Evolutionary conservation across 1,284 basidiomycete species (phyloP).

Genomic region (Moniliella sp.): DNA sequence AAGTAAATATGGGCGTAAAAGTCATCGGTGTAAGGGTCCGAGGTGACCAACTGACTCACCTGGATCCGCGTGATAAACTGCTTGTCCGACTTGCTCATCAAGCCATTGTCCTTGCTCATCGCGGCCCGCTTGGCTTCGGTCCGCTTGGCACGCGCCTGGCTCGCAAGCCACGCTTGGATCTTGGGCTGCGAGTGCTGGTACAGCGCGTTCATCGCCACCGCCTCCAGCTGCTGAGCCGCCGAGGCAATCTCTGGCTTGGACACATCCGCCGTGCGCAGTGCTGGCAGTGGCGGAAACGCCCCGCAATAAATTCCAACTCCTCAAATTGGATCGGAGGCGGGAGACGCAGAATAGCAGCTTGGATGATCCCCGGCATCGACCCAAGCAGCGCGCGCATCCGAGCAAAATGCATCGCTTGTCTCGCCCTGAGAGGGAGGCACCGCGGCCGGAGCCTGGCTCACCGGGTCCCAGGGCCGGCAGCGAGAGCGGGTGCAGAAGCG

Average conservation of each 20-base stretch:
- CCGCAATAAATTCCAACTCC: constrained; percentile 16
- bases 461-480: too few relatives aligned
- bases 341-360: constrained; percentile 17
- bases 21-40: constrained; percentile 84
- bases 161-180: too few relatives aligned
- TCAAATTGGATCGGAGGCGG: constrained; percentile 30
- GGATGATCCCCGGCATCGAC: constrained; percentile 22
- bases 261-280: too few relatives aligned
- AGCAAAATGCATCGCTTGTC: constrained; percentile 23
- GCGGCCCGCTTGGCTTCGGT: constrained; percentile 13
- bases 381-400: constrained; percentile 24
- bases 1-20: constrained; percentile 97
- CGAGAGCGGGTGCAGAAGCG: too few relatives aligned
- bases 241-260: too few relatives aligned
- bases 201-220: too few relatives aligned
- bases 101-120: constrained; percentile 50
- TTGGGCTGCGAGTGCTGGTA: too few relatives aligned
- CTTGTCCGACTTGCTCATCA: constrained; percentile 97
- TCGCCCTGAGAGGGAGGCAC: too few relatives aligned
- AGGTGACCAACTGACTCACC: constrained; percentile 69
- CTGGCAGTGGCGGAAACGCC: too few relatives aligned
- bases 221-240: too few relatives aligned
- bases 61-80: constrained; percentile 99
- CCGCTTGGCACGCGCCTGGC: too few relatives aligned
- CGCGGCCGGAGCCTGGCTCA: too few relatives aligned